Evolutionary conservation across 805 yeast genomes (phyloP).

Genomic region (Tetrapisispora phaffii): DNA sequence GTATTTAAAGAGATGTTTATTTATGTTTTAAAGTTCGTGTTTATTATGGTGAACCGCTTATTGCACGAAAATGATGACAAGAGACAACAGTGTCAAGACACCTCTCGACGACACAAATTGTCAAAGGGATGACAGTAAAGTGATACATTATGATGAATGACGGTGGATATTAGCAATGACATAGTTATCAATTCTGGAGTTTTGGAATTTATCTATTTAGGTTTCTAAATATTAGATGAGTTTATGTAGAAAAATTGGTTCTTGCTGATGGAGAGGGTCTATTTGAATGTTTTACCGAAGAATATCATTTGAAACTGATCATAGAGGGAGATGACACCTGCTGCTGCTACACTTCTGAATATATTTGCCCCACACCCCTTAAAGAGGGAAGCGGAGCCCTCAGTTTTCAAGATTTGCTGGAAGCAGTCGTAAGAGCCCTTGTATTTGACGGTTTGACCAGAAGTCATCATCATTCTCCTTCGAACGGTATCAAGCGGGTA

Average conservation of each 20-base stretch:
- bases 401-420: slow-evolving; percentile 77
- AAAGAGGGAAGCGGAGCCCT: slow-evolving; percentile 82
- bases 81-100: too few relatives aligned
- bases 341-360: slow-evolving; percentile 98
- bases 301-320: slow-evolving; percentile 86
- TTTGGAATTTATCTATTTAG: too few relatives aligned
- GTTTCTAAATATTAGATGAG: neutral
- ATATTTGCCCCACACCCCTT: slow-evolving; percentile 98
- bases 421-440: slow-evolving; percentile 85
- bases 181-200: too few relatives aligned
- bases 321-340: slow-evolving; percentile 93
- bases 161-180: too few relatives aligned
- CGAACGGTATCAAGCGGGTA: slow-evolving; percentile 96
- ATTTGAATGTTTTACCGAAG: slow-evolving; percentile 85
- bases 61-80: neutral
- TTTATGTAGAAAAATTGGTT: neutral
- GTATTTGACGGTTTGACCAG: slow-evolving; percentile 93
- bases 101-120: too few relatives aligned
- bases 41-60: neutral
- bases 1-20: too few relatives aligned
- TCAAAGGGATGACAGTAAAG: too few relatives aligned
- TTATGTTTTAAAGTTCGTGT: too few relatives aligned
- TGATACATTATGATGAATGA: too few relatives aligned
- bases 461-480: slow-evolving; percentile 99
- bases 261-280: slow-evolving; percentile 9